Evolutionary conservation across 2,329 filamentous ascomycete genomes (phyloP).

Genomic region (Pseudogymnoascus sp.): DNA sequence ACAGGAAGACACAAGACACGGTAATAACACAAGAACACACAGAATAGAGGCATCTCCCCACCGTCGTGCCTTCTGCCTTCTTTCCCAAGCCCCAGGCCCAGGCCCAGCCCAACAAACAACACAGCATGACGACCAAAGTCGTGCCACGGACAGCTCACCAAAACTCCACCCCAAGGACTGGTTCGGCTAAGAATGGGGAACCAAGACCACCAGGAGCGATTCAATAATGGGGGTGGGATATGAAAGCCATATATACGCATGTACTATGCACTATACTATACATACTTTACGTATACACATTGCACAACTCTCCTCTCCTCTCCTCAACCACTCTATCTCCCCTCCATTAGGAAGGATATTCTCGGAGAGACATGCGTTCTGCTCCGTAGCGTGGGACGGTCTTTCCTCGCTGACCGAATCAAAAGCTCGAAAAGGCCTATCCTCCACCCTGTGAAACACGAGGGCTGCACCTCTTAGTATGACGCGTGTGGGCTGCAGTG

Average conservation of each 20-base stretch:
- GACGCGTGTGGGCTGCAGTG: not conserved
- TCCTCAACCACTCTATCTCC: not conserved
- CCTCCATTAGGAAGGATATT: not conserved
- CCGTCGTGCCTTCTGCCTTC: not conserved
- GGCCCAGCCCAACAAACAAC: not conserved
- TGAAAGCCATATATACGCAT: not conserved
- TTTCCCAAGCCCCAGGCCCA: not conserved
- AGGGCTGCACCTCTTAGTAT: not conserved
- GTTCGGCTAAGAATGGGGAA: not conserved
- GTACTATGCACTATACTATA: not conserved
- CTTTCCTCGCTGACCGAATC: not conserved
- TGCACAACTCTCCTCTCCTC: not conserved
- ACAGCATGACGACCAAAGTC: not conserved
- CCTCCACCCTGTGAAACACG: not conserved
- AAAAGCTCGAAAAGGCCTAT: not conserved
- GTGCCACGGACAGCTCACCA: not conserved
- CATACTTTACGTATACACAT: not conserved
- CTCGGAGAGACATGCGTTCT: not conserved
- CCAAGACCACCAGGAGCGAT: not conserved
- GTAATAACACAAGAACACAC: not conserved
- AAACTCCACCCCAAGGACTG: not conserved
- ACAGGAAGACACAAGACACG: too few relatives aligned
- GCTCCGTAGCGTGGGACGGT: not conserved
- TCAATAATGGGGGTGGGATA: not conserved
- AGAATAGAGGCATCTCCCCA: not conserved